Base-by-base conservation (phyloP, 2,329 filamentous ascomycete genomes). In the Ciborinia camelliae region DNA sequence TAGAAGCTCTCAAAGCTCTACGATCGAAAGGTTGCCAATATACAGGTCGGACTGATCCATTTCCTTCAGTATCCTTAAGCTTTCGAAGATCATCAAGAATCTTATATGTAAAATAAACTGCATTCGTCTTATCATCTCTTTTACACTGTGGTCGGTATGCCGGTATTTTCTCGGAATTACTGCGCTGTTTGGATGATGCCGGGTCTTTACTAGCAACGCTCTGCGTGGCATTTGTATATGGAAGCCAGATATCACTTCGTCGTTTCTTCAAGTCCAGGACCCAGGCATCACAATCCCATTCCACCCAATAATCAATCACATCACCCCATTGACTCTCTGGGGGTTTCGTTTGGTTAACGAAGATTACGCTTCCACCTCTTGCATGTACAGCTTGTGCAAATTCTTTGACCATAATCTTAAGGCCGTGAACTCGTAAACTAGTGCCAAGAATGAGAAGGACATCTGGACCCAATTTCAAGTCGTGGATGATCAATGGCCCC, bases 271-370 rank as follows among this genome's bases (percentile, higher is more conserved):
- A 73, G 71, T 90, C 86, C 12, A 81, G 75, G 0, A 91, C 87
- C 88, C 88, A 91, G 4, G 84, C 84, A 69, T 91, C 89, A 66
- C 88, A 91, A 71, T 91, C 88, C 87, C 87, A 90, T 68, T 89
- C 82, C 0, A 91, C 82, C 84, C 88, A 90, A 67, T 87, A 90
- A 75, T 91, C 89, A 62, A 91, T 88, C 0, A 90, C 78, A 62
- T 90, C 88, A 0, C 87, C 85, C 89, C 89, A 91, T 0, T 82
- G 83, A 72, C 88, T 91, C 72, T 90, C 87, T 0, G 88, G 81
- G 0, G 88, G 88, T 71, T 89, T 89, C 1, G 88, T 90, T 28
- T 87, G 84, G 75, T 91, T 91, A 68, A 91, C 85, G 76, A 90
- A 90, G 5, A 91, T 80, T 0, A 91, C 88, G 63, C 84, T 88